A percentile compares a stretch with the other conserved stretches of the same genome.
Evolutionary conservation across 2,329 filamentous ascomycete species (phyloP).

Genomic region (Madurella mycetomatis): DNA sequence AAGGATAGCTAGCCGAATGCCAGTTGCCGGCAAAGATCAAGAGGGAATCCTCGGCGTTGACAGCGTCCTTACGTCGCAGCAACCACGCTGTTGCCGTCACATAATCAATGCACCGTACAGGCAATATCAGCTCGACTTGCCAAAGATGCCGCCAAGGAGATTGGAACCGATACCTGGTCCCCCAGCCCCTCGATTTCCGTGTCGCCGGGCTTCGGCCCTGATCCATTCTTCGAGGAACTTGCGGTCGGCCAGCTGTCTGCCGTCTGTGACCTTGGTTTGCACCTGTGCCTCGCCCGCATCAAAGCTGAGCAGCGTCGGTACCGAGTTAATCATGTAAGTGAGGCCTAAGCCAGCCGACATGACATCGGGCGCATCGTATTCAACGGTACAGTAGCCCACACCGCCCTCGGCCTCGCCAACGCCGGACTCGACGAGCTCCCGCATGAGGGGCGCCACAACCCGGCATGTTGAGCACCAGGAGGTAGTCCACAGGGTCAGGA

Average conservation of each 20-base stretch:
- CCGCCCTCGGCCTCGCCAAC: constrained; percentile 54
- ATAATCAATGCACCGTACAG: neutral
- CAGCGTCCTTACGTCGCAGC: neutral
- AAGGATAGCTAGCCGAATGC: no score
- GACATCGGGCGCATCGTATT: constrained; percentile 55
- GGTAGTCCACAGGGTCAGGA: constrained; percentile 59
- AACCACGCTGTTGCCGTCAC: neutral
- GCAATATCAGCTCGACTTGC: constrained; percentile 21
- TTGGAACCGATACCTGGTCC: constrained; percentile 23
- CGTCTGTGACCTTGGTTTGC: constrained; percentile 47
- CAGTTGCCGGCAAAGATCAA: no score
- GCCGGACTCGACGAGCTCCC: constrained; percentile 45
- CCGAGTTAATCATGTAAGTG: constrained; percentile 54
- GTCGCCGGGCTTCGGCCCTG: constrained; percentile 26
- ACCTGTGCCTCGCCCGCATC: constrained; percentile 50
- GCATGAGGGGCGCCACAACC: constrained; percentile 45
- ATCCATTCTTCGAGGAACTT: constrained; percentile 50
- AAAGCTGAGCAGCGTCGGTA: constrained; percentile 56
- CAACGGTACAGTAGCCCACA: constrained; percentile 49
- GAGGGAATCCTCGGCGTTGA: neutral
- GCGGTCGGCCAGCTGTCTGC: constrained; percentile 44
- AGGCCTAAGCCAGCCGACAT: constrained; percentile 46
- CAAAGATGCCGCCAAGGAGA: constrained; percentile 40
- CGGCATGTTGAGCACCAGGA: constrained; percentile 55
- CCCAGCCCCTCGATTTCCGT: constrained; percentile 41